These are phyloP conservation scores for Geopyxis carbonaria DNA, from an alignment of 495 filamentous ascomycete species.

Conservation along the genomic window DNA sequence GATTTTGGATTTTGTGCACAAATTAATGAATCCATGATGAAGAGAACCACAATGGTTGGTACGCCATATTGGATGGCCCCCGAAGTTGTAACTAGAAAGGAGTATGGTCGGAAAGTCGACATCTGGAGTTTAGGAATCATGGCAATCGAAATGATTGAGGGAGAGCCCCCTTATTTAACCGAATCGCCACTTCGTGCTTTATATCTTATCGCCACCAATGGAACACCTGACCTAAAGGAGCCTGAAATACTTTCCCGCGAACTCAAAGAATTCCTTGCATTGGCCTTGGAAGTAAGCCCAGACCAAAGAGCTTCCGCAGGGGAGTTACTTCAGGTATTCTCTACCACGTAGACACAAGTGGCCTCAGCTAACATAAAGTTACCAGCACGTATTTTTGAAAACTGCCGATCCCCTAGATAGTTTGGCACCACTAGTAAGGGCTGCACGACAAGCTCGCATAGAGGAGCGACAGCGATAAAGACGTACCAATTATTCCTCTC, in stretches of 20 bases:
- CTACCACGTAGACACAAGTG: not conserved
- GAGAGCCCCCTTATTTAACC: constrained; percentile 90
- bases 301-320: constrained; percentile 91
- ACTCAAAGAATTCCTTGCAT: constrained; percentile 77
- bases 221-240: constrained; percentile 88
- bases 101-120: constrained; percentile 95
- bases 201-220: constrained; percentile 93
- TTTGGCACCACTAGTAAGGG: constrained; percentile 67
- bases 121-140: constrained; percentile 98
- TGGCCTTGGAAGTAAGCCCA: constrained; percentile 86
- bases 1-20: constrained; percentile 99
- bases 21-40: constrained; percentile 92
- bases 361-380: constrained; percentile 23
- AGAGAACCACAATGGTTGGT: constrained; percentile 97
- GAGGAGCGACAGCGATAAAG: constrained; percentile 48
- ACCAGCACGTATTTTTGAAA: constrained; percentile 77
- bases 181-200: constrained; percentile 86
- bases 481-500: no score
- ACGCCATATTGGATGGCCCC: constrained; percentile 99
- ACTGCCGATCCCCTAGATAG: constrained; percentile 55
- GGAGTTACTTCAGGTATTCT: constrained; percentile 64
- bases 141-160: constrained; percentile 99
- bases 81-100: constrained; percentile 90
- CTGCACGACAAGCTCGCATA: constrained; percentile 63
- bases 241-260: constrained; percentile 61